Percentiles rank a stretch among this genome's conserved stretches.
Conservation (phyloP, 352 stramenopile genomes). For the Phytophthora crassamura region DNA sequence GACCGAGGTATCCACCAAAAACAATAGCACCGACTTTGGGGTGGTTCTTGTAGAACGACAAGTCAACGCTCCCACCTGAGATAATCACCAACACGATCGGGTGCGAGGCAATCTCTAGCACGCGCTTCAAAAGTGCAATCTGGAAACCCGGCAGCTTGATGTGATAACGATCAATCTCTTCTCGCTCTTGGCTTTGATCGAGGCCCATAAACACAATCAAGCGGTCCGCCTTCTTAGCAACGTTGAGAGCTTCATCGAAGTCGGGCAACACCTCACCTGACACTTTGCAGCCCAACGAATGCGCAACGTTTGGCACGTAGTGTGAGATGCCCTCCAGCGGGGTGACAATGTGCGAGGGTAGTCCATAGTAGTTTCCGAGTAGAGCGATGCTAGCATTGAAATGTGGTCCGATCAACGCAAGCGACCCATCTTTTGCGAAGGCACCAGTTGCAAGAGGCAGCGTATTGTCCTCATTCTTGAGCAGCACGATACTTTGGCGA, state of each 20-base stretch:
- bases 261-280: constrained; percentile 52
- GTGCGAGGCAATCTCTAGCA: constrained; percentile 49
- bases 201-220: constrained; percentile 75
- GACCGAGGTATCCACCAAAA: constrained; percentile 70
- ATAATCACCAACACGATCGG: constrained; percentile 86
- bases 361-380: constrained; percentile 82
- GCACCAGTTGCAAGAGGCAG: constrained; percentile 56
- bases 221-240: constrained; percentile 43
- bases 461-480: constrained; percentile 86
- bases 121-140: constrained; percentile 57
- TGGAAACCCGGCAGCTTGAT: constrained; percentile 74
- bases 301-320: constrained; percentile 39
- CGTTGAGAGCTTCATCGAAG: constrained; percentile 56
- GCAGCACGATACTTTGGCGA: constrained; percentile 83
- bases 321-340: constrained; percentile 56
- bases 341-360: constrained; percentile 66
- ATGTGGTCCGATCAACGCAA: constrained; percentile 85
- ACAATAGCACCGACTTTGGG: constrained; percentile 75
- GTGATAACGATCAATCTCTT: constrained; percentile 71
- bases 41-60: constrained; percentile 65
- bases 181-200: constrained; percentile 66
- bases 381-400: constrained; percentile 61
- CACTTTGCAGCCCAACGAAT: constrained; percentile 63
- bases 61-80: constrained; percentile 77
- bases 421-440: constrained; percentile 30